phyloP scores from a whole-genome alignment of 352 stramenopile species.

The Thraustochytrium sp. region DNA sequence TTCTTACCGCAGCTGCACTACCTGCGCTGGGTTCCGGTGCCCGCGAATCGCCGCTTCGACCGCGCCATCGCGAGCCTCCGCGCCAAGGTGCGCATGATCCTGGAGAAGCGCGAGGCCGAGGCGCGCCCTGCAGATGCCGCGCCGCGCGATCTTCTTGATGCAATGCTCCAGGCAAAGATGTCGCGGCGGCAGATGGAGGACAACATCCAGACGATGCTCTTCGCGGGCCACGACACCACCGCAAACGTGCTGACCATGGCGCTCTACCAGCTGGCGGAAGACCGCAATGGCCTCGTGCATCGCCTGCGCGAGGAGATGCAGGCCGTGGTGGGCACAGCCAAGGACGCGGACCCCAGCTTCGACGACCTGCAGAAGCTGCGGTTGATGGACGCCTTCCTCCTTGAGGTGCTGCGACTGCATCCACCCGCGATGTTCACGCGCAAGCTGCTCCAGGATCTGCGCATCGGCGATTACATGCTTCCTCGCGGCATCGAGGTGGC shows the following conservation, averaged over 20 bases:
- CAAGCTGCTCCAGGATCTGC: background rate
- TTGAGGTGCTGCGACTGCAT: conserved; percentile 32
- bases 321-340: background rate
- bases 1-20: background rate
- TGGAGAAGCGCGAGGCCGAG: background rate
- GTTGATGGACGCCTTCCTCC: background rate
- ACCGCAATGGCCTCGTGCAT: too few species aligned
- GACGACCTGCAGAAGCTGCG: too few species aligned
- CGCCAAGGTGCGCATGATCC: background rate
- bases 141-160: background rate
- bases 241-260: too few species aligned
- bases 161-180: background rate
- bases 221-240: background rate
- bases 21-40: background rate
- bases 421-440: background rate
- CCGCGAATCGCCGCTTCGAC: background rate
- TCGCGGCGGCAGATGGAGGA: background rate
- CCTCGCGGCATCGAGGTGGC: background rate
- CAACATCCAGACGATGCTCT: background rate
- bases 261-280: too few species aligned
- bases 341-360: too few species aligned
- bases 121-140: too few species aligned
- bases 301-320: too few species aligned
- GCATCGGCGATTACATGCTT: background rate
- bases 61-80: background rate